Percentiles rank a stretch among this genome's conserved stretches.
phyloP scores from a whole-genome alignment of 352 stramenopile genomes.

The Pythium folliculosum region DNA sequence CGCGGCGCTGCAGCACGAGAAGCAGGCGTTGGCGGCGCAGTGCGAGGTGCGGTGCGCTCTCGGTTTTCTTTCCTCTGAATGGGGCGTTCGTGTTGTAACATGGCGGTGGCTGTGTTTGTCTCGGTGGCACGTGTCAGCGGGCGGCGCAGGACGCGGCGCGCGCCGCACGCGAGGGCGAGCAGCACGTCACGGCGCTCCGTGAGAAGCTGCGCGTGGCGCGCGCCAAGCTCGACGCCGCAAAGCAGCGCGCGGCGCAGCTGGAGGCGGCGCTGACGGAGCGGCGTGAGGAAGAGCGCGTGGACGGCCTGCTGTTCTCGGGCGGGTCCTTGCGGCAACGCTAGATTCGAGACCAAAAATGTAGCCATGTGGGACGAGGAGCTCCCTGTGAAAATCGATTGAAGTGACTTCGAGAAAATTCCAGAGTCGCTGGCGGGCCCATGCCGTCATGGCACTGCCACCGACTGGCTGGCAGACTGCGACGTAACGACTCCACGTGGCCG shows the following conservation, averaged over 20 bases:
- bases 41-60: constrained; percentile 13
- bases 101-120: background rate
- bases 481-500: constrained; percentile 1
- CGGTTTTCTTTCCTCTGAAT: background rate
- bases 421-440: background rate
- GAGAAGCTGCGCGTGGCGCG: constrained; percentile 5
- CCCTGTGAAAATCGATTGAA: constrained; percentile 24
- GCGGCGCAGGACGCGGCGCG: background rate
- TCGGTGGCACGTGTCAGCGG: background rate
- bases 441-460: background rate
- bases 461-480: constrained; percentile 5
- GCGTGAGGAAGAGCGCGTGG: constrained; percentile 25
- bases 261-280: constrained; percentile 13
- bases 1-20: constrained; percentile 17
- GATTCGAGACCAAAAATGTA: too few relatives aligned
- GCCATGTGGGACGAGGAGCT: constrained; percentile 7
- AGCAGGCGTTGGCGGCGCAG: constrained; percentile 13
- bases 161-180: background rate
- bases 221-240: constrained; percentile 10
- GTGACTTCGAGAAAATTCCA: constrained; percentile 32
- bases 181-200: background rate
- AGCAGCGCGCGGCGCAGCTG: constrained; percentile 12
- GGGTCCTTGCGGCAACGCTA: too few relatives aligned
- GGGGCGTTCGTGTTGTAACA: background rate
- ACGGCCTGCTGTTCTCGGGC: constrained; percentile 18